Base-by-base conservation (phyloP, 2,329 filamentous ascomycete genomes). In the Fusarium buxicola region DNA sequence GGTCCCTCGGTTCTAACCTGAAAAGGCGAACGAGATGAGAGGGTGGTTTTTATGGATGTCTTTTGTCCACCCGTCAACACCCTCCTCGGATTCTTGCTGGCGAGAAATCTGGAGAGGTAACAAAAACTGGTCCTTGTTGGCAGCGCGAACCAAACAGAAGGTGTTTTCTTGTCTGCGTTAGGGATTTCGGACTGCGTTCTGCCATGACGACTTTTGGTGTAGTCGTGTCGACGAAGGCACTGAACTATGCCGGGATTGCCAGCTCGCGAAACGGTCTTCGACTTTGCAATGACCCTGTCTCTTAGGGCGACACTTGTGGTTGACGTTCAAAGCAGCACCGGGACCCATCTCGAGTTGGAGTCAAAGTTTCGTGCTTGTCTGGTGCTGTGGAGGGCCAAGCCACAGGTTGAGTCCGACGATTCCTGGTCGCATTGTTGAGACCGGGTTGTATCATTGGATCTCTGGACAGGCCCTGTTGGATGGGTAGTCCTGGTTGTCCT, bases 111-210 rank as follows among this genome's bases (percentile, higher is more conserved):
- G 87, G 87, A 88, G 90, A 89, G 91, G 89, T 94, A 90, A 82
- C 90, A 96, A 97, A 97, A 93, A 95, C 92, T 81, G 88, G 89
- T 96, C 92, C 89, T 83, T 76, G 90, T 91, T 88, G 91, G 89
- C 86, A 89, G 86, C 92, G 92, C 90, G 84, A 81, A 75, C 86
- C 91, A 89, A 73, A 92, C 89, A 83, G 91, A 94, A 87, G 89
- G 86, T 87, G 79, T 63, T 57, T 60, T 53, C 39, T 63, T 62
- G 57, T 68, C 47, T 50, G 25, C 32, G 44, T 56, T 40, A 51
- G 31, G 62, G 57, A 55, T 43, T 40, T 51, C 32, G 34, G 40
- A 47, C 38, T 53, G 51, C 41, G 52, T 49, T 58, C 57, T 61
- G 55, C 55, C 45, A 47, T 59, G 62, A 44, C 60, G 56, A 55